Percentiles rank a stretch among this genome's conserved stretches.
phyloP scores from a whole-genome alignment of 345 rosid species.

The Populus simonii region DNA sequence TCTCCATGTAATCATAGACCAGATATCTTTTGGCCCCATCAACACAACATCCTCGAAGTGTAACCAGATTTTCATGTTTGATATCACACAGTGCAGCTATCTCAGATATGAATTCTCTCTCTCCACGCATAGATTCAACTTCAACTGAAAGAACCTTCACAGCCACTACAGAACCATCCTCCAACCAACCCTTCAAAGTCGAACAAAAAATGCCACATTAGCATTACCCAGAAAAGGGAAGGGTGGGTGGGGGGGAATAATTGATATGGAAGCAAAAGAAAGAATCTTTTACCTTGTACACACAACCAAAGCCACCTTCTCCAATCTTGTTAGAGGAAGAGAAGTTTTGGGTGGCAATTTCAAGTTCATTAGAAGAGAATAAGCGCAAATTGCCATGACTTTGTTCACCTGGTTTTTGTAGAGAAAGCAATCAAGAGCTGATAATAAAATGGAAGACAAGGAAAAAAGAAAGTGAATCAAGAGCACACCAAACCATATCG shows the following conservation, averaged over 20 bases:
- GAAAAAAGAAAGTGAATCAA: background rate
- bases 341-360: constrained; percentile 42
- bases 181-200: constrained; percentile 40
- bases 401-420: constrained; percentile 19
- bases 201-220: background rate
- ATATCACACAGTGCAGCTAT: constrained; percentile 42
- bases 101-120: constrained; percentile 60
- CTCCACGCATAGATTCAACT: constrained; percentile 54
- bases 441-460: background rate
- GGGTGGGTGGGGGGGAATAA: background rate
- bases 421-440: constrained; percentile 1
- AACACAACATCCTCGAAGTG: constrained; percentile 56
- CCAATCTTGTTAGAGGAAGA: constrained; percentile 54
- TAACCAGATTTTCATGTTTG: constrained; percentile 52
- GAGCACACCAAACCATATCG: background rate
- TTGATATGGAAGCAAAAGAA: background rate
- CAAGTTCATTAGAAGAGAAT: constrained; percentile 41
- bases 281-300: constrained; percentile 42
- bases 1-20: constrained; percentile 61
- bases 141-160: constrained; percentile 52
- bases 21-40: constrained; percentile 46
- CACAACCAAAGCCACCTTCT: constrained; percentile 56
- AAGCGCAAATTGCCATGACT: constrained; percentile 22
- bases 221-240: background rate
- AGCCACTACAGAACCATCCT: constrained; percentile 41